Evolutionary conservation across 352 stramenopile genomes (phyloP).

Genomic region (Blastocystis sp.): DNA sequence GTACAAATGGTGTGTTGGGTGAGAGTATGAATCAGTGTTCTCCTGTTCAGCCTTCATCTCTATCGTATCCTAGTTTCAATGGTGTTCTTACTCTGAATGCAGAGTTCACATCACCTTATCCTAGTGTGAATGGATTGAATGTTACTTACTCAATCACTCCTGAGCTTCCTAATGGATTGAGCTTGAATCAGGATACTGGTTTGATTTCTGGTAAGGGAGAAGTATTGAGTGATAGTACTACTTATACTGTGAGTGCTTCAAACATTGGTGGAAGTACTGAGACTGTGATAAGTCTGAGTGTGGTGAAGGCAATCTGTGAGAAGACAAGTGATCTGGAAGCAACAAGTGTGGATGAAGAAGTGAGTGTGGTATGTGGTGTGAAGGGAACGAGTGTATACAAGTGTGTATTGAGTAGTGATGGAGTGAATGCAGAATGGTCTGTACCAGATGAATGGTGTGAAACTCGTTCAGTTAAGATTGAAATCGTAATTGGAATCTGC

Average conservation of each 20-base stretch:
- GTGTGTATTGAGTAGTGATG: not conserved
- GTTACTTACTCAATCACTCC: not conserved
- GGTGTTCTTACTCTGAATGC: not conserved
- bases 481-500: not conserved
- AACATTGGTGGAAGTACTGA: not conserved
- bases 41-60: not conserved
- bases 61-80: not conserved
- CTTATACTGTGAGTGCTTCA: not conserved
- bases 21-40: not conserved
- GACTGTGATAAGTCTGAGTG: not conserved
- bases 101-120: not conserved
- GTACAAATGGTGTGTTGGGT: conserved; percentile 1
- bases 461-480: not conserved
- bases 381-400: not conserved
- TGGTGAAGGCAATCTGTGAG: not conserved
- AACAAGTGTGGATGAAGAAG: not conserved
- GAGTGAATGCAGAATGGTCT: not conserved
- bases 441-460: conserved; percentile 10
- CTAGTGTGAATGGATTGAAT: not conserved
- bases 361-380: not conserved
- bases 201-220: conserved; percentile 4
- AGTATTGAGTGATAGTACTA: not conserved
- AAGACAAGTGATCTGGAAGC: not conserved
- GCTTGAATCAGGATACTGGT: not conserved
- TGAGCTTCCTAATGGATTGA: conserved; percentile 7